Evolutionary conservation across 441 rosid genomes (phyloP).

Genomic region (Erodium moschatum): DNA sequence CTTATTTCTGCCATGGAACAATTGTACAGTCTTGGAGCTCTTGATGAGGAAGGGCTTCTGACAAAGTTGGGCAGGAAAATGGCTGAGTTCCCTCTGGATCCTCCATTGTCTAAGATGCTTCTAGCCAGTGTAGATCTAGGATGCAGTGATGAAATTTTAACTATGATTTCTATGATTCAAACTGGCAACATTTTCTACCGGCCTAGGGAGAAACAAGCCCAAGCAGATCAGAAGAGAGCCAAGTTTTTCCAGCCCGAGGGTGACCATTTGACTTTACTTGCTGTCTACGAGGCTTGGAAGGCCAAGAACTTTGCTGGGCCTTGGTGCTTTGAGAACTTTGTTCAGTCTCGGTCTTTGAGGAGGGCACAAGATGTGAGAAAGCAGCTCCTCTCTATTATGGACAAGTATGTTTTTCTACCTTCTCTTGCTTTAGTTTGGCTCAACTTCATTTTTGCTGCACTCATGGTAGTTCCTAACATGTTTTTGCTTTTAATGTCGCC

Average conservation of each 20-base stretch:
- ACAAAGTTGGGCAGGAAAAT: conserved; percentile 79
- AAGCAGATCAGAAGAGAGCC: conserved; percentile 83
- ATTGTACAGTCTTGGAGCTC: conserved; percentile 70
- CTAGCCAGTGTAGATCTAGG: conserved; percentile 87
- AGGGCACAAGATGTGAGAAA: conserved; percentile 84
- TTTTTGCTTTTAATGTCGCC: neutral
- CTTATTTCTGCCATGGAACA: conserved; percentile 89
- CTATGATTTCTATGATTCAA: conserved; percentile 77
- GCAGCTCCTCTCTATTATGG: conserved; percentile 83
- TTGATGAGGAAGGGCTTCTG: conserved; percentile 80
- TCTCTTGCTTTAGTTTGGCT: neutral
- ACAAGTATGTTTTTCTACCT: conserved; percentile 43
- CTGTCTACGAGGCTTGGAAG: conserved; percentile 87
- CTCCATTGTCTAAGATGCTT: conserved; percentile 81
- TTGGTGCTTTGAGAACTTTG: conserved; percentile 82
- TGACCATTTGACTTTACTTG: conserved; percentile 77
- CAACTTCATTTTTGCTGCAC: neutral
- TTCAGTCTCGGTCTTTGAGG: conserved; percentile 68
- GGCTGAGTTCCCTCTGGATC: conserved; percentile 89
- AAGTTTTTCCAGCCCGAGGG: conserved; percentile 88
- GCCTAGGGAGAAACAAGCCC: conserved; percentile 87
- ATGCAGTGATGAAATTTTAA: conserved; percentile 78
- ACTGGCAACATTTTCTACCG: conserved; percentile 78
- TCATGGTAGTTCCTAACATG: neutral
- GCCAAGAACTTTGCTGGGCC: conserved; percentile 82